Evolutionary conservation across 2,329 filamentous ascomycete species (phyloP), one percentile per base, ranked within the genome.

Genomic region (Corynespora cassiicola): DNA sequence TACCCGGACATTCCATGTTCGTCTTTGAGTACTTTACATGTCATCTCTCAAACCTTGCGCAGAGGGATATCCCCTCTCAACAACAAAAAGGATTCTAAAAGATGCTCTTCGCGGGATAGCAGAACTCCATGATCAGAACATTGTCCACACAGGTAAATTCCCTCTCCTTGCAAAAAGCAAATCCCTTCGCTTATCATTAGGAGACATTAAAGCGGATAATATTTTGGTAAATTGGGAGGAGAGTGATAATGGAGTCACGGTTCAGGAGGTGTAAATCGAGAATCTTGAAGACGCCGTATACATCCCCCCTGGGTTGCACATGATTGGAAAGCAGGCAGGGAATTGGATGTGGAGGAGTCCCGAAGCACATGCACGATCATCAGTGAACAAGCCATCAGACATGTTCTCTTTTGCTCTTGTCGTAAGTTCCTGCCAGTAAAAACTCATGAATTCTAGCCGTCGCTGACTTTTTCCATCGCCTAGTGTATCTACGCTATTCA

Each of bases 311-410:
- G 63, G 60, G n/a, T 63, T 58, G 47, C 56, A 60, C 16, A 55
- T 72, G 4, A 52, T 54, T 12, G 69, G 65, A 6, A 48, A 58
- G 1, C 63, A 66, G 24, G 54, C 65, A 22, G 71, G 71, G 19
- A 74, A 73, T 47, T 65, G 66, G 42, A 63, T 71, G 48, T 74
- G 70, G 71, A 60, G 71, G 19, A 73, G 70, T 52, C 71, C 70
- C 7, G 70, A 74, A 53, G 68, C 70, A n/a, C 67, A 72, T 47
- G 64, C 68, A 7, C 56, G 63, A 42, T 68, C 59, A 15, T 56
- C 54, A 15, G 57, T 71, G 7, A 56, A 63, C 36, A 67, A 66
- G 44, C 61, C 65, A 6, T 71, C 70, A 14, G 68, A 73, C 42
- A 65, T 73, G 4, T 74, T 74, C 51, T 73, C 71, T 21, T 62